Conservation (phyloP, 2,329 filamentous ascomycete genomes). For the Penicillium polonicum region DNA sequence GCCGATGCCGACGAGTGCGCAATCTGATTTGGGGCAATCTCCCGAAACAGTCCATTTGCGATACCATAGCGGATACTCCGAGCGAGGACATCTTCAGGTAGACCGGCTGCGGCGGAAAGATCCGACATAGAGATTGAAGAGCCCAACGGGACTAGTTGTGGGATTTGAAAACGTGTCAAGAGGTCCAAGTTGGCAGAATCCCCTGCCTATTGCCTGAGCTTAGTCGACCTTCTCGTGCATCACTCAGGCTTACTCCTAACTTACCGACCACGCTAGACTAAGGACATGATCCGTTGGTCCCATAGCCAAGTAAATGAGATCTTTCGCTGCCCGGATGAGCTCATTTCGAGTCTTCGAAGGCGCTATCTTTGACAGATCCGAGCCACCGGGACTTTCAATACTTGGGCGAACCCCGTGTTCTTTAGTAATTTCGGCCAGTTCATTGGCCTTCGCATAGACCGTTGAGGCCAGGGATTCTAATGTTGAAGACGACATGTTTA, state of each 20-base stretch:
- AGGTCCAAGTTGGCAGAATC: not conserved
- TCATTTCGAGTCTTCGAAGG: not conserved
- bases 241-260: no score
- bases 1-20: conserved; percentile 2
- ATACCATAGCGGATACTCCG: not conserved
- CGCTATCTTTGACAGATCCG: not conserved
- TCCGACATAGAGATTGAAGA: not conserved
- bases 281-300: not conserved
- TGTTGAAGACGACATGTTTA: not conserved
- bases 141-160: not conserved
- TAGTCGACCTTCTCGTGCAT: no score
- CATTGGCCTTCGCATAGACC: not conserved
- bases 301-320: not conserved
- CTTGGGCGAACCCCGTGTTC: not conserved
- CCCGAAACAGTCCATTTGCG: conserved; percentile 2
- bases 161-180: not conserved
- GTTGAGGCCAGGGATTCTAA: not conserved
- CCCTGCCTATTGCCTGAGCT: not conserved
- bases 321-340: not conserved
- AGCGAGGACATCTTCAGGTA: not conserved
- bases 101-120: not conserved
- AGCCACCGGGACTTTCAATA: not conserved
- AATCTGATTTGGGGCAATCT: not conserved
- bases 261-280: not conserved
- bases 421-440: not conserved